phyloP scores from a whole-genome alignment of 2,329 filamentous ascomycete species.

The Sporothrix curviconia region DNA sequence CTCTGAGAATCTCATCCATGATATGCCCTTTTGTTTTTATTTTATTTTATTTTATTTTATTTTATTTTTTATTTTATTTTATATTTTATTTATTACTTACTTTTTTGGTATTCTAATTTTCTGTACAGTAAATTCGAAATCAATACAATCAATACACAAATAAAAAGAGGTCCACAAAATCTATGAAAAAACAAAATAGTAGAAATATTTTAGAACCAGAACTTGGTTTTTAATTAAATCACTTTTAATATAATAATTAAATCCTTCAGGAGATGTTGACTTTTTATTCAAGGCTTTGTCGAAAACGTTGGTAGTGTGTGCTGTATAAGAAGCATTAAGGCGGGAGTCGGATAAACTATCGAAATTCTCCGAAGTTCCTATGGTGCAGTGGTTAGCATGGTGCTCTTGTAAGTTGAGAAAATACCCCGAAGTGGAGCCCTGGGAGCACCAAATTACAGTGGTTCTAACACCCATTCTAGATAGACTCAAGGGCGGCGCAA shows the following conservation, averaged over 20 bases:
- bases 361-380: slow-evolving; percentile 21
- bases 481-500: slow-evolving; percentile 18
- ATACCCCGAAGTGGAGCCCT: background rate
- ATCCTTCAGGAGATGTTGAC: background rate
- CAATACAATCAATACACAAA: no score
- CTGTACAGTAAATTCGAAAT: no score
- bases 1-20: background rate
- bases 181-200: no score
- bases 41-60: background rate
- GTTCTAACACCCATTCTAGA: slow-evolving; percentile 18
- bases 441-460: background rate
- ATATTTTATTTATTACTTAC: background rate
- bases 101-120: background rate
- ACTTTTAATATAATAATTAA: no score
- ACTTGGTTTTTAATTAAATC: background rate
- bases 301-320: no score
- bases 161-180: no score
- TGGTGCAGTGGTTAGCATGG: slow-evolving; percentile 25
- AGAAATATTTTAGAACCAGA: no score
- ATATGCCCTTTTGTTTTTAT: background rate
- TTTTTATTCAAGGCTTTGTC: no score
- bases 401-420: slow-evolving; percentile 22
- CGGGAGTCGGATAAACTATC: slow-evolving; percentile 17
- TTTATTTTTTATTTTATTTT: background rate
- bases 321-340: slow-evolving; percentile 3